These are phyloP conservation scores for Hanseniaspora uvarum DNA, from an alignment of 1,139 yeast genomes.

Conservation along the genomic window DNA sequence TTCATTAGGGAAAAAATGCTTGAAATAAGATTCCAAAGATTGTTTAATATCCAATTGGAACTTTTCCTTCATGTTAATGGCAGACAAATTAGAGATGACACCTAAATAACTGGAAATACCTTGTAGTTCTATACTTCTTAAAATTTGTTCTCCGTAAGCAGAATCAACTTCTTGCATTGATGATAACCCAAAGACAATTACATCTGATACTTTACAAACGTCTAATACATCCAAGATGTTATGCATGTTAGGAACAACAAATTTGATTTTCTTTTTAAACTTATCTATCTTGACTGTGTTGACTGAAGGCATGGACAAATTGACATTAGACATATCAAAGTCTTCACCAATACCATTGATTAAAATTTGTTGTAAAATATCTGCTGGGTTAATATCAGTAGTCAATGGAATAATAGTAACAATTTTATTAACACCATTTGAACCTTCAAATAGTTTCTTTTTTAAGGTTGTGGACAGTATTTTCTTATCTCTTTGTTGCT, in stretches of 20 bases:
- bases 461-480: slow-evolving; percentile 41
- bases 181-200: slow-evolving; percentile 74
- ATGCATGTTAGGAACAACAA: slow-evolving; percentile 62
- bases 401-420: slow-evolving; percentile 74
- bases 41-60: slow-evolving; percentile 68
- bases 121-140: slow-evolving; percentile 81
- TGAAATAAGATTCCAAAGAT: slow-evolving; percentile 71
- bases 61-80: slow-evolving; percentile 60
- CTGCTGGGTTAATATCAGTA: slow-evolving; percentile 51
- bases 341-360: slow-evolving; percentile 31
- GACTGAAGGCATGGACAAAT: slow-evolving; percentile 37
- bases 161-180: slow-evolving; percentile 74
- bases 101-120: slow-evolving; percentile 82
- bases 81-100: slow-evolving; percentile 61
- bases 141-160: slow-evolving; percentile 73
- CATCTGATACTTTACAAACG: slow-evolving; percentile 82
- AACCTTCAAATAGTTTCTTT: slow-evolving; percentile 69
- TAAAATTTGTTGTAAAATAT: slow-evolving; percentile 46
- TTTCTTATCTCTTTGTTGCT: slow-evolving; percentile 68
- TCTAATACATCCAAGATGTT: slow-evolving; percentile 66
- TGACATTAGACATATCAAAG: slow-evolving; percentile 29
- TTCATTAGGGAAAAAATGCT: slow-evolving; percentile 81
- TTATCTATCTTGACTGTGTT: slow-evolving; percentile 44
- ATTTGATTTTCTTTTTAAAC: slow-evolving; percentile 65
- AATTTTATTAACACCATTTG: slow-evolving; percentile 70